Conservation (phyloP, 805 yeast species). For the Yamadazyma phyllophila region DNA sequence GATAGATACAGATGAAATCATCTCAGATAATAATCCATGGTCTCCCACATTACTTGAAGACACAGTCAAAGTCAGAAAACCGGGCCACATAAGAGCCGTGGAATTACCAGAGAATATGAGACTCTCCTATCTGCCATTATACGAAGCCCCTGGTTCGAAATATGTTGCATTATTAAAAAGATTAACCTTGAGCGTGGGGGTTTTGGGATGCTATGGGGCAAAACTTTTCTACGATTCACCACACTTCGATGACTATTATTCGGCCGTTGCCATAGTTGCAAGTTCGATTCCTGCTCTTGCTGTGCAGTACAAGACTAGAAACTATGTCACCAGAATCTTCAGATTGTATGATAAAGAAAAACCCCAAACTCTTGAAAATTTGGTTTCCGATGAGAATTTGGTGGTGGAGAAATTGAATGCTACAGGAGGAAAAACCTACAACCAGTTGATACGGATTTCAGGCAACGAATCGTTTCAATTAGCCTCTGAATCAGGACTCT, state of each 20-base stretch:
- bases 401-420: constrained; percentile 65
- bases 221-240: constrained; percentile 55
- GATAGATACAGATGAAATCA: constrained; percentile 41
- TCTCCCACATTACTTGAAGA: constrained; percentile 45
- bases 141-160: constrained; percentile 59
- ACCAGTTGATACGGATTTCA: constrained; percentile 53
- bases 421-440: constrained; percentile 65
- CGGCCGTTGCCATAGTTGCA: constrained; percentile 42
- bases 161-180: constrained; percentile 64
- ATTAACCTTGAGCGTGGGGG: constrained; percentile 58
- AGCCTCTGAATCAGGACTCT: constrained; percentile 12
- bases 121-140: constrained; percentile 59
- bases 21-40: constrained; percentile 45
- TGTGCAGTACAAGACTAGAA: constrained; percentile 51
- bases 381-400: constrained; percentile 60
- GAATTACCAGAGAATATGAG: constrained; percentile 53
- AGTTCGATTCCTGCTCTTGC: constrained; percentile 56
- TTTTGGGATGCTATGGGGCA: constrained; percentile 60
- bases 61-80: constrained; percentile 40
- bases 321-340: constrained; percentile 71
- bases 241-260: constrained; percentile 50
- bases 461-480: constrained; percentile 36
- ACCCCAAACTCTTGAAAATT: constrained; percentile 63
- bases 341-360: constrained; percentile 62
- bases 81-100: constrained; percentile 38